Evolutionary conservation across 495 filamentous ascomycete genomes (phyloP).

Genomic region (Cercophora newfieldiana): DNA sequence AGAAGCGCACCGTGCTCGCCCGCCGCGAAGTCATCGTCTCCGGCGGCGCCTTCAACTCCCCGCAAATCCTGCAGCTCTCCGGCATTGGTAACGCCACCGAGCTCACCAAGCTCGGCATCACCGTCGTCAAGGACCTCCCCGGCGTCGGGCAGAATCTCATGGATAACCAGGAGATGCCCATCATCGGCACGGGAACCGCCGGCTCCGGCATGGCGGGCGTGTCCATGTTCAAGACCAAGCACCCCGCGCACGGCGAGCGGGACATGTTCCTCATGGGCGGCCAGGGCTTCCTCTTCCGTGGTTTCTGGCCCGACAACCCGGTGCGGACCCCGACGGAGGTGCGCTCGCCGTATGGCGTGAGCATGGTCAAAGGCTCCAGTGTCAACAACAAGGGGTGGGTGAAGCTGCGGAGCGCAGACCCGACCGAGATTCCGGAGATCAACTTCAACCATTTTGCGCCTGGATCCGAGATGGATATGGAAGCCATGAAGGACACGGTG

Average conservation of each 20-base stretch:
- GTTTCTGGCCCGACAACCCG: constrained; percentile 42
- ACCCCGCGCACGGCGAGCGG: constrained; percentile 38
- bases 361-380: constrained; percentile 38
- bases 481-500: constrained; percentile 41
- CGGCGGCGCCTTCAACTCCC: constrained; percentile 52
- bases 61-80: constrained; percentile 52
- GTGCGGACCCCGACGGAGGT: constrained; percentile 29
- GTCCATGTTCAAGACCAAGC: constrained; percentile 38
- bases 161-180: constrained; percentile 51
- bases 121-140: constrained; percentile 47
- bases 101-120: constrained; percentile 40
- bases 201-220: constrained; percentile 31
- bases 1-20: constrained; percentile 38
- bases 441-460: constrained; percentile 39
- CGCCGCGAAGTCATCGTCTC: constrained; percentile 56
- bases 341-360: constrained; percentile 34
- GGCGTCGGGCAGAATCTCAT: constrained; percentile 58
- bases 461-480: constrained; percentile 33
- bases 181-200: constrained; percentile 31
- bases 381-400: constrained; percentile 40
- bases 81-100: constrained; percentile 40
- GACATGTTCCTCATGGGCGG: constrained; percentile 44
- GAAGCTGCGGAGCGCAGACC: constrained; percentile 31
- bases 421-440: constrained; percentile 40
- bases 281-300: constrained; percentile 39